Evolutionary conservation across 164 flowering plant species (phyloP).

Genomic region (Malania oleifera): DNA sequence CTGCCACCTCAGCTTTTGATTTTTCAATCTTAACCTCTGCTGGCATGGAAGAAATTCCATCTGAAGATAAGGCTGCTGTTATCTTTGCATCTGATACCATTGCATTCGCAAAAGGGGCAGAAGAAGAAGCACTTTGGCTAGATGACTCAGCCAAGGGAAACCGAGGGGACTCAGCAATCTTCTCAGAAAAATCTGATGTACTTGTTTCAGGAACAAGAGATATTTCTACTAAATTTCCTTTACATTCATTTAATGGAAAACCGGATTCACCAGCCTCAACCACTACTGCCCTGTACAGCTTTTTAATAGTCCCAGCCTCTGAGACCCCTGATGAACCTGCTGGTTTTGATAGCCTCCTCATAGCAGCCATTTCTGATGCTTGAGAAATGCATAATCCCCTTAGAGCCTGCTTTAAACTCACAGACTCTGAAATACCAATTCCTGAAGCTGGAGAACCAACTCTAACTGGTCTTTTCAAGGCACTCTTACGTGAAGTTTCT

Average conservation of each 20-base stretch:
- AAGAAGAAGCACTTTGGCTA: constrained; percentile 18
- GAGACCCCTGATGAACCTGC: constrained; percentile 34
- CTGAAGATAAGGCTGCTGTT: constrained; percentile 15
- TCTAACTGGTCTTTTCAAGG: constrained; percentile 66
- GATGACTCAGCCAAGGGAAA: constrained; percentile 12
- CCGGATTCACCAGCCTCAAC: constrained; percentile 47
- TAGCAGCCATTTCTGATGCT: constrained; percentile 93
- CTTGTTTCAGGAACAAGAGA: constrained; percentile 55
- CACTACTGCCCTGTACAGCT: constrained; percentile 52
- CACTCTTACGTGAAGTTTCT: constrained; percentile 34
- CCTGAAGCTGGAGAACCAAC: constrained; percentile 48
- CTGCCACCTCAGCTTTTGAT: constrained; percentile 10
- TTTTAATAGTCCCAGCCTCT: constrained; percentile 59
- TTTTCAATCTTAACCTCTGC: constrained; percentile 15
- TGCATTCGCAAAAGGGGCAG: constrained; percentile 14
- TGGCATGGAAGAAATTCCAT: constrained; percentile 22
- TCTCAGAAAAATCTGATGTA: constrained; percentile 20
- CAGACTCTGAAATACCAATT: constrained; percentile 69
- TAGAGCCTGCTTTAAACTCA: constrained; percentile 79
- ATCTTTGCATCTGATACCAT: constrained; percentile 14
- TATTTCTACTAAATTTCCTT: constrained; percentile 49
- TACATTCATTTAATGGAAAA: constrained; percentile 30
- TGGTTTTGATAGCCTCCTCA: constrained; percentile 56
- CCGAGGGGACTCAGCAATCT: constrained; percentile 21
- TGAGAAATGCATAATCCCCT: constrained; percentile 88